phyloP scores from a whole-genome alignment of 345 rosid species.

The Eucalyptus pauciflora region DNA sequence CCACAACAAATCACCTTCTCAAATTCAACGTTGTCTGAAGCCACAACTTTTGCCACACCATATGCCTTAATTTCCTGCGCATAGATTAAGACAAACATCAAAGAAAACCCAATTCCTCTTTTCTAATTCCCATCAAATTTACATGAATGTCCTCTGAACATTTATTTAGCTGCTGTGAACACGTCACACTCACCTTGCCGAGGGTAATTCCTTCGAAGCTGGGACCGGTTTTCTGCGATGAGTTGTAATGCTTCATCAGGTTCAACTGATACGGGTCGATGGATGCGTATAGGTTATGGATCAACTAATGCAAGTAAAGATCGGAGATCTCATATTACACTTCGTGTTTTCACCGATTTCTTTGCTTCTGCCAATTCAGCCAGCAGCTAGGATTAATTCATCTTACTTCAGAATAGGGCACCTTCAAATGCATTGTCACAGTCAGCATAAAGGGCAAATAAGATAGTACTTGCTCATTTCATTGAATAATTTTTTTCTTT shows the following conservation, averaged over 20 bases:
- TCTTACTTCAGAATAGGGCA: neutral
- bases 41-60: conserved; percentile 45
- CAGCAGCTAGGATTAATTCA: neutral
- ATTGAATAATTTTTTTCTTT: conserved; percentile 1
- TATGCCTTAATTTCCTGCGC: conserved; percentile 21
- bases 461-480: conserved; percentile 5
- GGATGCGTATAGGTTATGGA: conserved; percentile 24
- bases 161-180: neutral
- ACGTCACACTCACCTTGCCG: conserved; percentile 24
- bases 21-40: conserved; percentile 28
- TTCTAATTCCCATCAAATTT: neutral
- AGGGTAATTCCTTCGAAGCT: conserved; percentile 10
- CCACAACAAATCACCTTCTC: conserved; percentile 30
- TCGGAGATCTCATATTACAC: neutral
- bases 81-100: neutral
- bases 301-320: neutral
- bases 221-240: conserved; percentile 4
- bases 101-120: neutral
- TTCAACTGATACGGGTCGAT: conserved; percentile 39
- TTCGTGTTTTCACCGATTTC: neutral
- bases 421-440: neutral
- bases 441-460: conserved; percentile 2
- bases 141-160: neutral
- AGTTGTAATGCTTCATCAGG: conserved; percentile 26
- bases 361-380: neutral